Base-by-base conservation (phyloP, 345 rosid genomes). In the Euphorbia tirucalli region DNA sequence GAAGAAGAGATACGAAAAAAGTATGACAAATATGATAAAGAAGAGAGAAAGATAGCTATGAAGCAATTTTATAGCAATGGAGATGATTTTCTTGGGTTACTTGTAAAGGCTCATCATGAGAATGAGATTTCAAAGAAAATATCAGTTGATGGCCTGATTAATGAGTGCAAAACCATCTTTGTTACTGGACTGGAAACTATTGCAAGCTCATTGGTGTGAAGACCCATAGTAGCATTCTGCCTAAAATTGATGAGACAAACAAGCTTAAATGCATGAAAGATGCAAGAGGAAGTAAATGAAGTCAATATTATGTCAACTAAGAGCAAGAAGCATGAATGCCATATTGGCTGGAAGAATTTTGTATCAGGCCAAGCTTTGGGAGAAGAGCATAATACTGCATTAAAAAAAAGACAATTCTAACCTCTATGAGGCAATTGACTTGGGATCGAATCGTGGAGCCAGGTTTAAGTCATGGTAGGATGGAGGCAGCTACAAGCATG, bases 291-390 rank as follows among this genome's bases (percentile, higher is more conserved):
- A 70, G 71, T 44, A 25, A 66, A 69, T 63, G 79, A 49, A 59
- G 73, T 21, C 43, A 71, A 25, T 52, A 57, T 13, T 68, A 63
- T 71, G 49, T 50, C 66, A 62, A 48, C 68, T 56, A 77, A 62
- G 49, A 50, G 19, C n/a, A 77, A 83, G 84, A 76, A n/a, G 76
- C 67, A 75, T 58, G 65, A 63, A 50, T 86, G 90, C 79, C 72
- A 35, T 50, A 57, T 77, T 62, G 80, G 86, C 78, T 72, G 61
- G 4, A 86, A 70, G 83, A 39, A 6, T 39, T 82, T 85, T 60
- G 55, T 61, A 9, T 78, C 89, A 32, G 85, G 83, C 59, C 84
- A 71, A 66, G 80, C 75, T 50, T 66, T 71, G 61, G 80, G 80
- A 75, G 77, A 61, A 43, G 43, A 73, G 30, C 66, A 63, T 41